Evolutionary conservation across 495 filamentous ascomycete genomes (phyloP).

Genomic region (Podospora sp.): DNA sequence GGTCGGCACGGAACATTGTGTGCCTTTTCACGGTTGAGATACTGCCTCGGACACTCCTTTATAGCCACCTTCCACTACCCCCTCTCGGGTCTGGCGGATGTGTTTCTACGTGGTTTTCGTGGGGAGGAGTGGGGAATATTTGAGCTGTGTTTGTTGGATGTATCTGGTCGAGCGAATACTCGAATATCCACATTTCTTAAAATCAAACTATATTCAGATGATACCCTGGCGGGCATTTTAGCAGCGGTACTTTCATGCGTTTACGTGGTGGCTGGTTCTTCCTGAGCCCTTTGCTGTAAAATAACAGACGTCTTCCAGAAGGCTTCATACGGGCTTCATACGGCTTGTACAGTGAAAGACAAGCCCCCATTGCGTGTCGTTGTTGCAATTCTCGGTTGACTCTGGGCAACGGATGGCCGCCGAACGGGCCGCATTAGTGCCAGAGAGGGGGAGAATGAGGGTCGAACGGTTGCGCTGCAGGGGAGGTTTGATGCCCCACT

Average conservation of each 20-base stretch:
- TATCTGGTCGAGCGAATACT: constrained; percentile 21
- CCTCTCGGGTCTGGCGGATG: neutral
- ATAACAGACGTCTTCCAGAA: too few species aligned
- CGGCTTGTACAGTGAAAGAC: too few species aligned
- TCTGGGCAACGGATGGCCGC: constrained; percentile 14
- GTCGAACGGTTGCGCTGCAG: neutral
- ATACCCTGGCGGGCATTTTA: too few species aligned
- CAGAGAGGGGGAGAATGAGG: neutral
- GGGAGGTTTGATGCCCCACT: neutral
- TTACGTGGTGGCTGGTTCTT: too few species aligned
- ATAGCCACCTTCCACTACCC: neutral
- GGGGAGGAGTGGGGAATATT: constrained; percentile 1
- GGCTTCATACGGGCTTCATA: neutral
- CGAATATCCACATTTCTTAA: constrained; percentile 36
- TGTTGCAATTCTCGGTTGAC: neutral
- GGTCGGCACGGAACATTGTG: neutral
- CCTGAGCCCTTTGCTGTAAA: neutral
- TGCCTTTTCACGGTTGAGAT: constrained; percentile 2
- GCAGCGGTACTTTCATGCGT: too few species aligned
- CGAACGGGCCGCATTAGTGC: constrained; percentile 23
- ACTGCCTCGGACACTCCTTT: constrained; percentile 15
- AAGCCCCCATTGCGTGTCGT: too few species aligned
- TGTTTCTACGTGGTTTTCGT: neutral
- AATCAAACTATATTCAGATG: constrained; percentile 16
- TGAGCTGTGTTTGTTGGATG: constrained; percentile 28